Evolutionary conservation across 352 stramenopile species (phyloP), one percentile per base, ranked within the genome.

Genomic region (Phytophthora pseudosyringae): DNA sequence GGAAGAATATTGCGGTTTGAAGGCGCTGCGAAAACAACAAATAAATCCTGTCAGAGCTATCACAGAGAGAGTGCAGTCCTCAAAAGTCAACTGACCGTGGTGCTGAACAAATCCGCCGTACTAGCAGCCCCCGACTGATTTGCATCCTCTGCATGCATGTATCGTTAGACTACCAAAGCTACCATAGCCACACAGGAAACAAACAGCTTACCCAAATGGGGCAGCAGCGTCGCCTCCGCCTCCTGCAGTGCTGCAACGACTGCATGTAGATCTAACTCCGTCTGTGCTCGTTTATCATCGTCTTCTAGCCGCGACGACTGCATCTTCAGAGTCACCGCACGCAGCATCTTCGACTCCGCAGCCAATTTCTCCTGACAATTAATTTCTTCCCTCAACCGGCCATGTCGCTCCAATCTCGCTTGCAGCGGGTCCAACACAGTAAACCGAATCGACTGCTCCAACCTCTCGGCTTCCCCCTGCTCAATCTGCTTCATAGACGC

Each of bases 381-480:
- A 31, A 94, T 71, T 18, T 79, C 58, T 8, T 61, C 36, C 15
- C 70, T 74, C n/a, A 94, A 47, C 10, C 73, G 47, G 1, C 77
- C 60, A 64, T 92, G 76, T 13, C 69, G 72, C 31, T 89, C 73
- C 35, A 94, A 71, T 7, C 71, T 76, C 13, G 74, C 72, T 40
- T 76, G 61, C 4, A 94, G 49, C 7, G 86, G 83, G 49, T 92
- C 83, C 45, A 93, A 21, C 13, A 92, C 79, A 1, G 83, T 94
- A 64, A 94, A 91, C 11, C 82, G 78, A 45, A 94, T 78, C 3
- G 86, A 87, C 59, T 93, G 86, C 36, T 94, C 83, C 75, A 91
- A 80, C 40, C 80, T 69, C 21, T 93, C 78, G 0, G 75, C 83
- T 25, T 83, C 69, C 39, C 86, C 68, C 35, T 62, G 72, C n/a